These are phyloP conservation scores for Yarrowia sp. DNA, from an alignment of 805 yeast species.

Conservation along the genomic window DNA sequence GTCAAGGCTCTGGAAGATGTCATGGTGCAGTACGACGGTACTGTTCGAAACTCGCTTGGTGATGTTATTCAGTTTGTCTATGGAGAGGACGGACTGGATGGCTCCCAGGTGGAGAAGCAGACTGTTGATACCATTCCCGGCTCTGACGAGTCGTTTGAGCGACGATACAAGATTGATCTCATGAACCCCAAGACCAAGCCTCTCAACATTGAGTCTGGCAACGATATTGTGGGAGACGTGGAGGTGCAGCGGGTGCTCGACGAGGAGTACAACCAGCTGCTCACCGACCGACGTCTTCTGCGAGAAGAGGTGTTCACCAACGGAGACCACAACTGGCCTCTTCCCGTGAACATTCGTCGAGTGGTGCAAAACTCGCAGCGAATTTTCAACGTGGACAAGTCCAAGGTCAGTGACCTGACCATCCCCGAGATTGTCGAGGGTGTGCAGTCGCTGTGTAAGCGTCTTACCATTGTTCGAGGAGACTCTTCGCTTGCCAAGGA, in stretches of 20 bases:
- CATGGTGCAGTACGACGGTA: slow-evolving; percentile 97
- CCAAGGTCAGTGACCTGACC: slow-evolving; percentile 85
- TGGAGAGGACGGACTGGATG: slow-evolving; percentile 99
- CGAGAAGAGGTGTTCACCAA: slow-evolving; percentile 79
- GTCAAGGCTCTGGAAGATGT: slow-evolving; percentile 96
- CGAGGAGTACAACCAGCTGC: slow-evolving; percentile 75
- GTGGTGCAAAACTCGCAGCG: slow-evolving; percentile 96
- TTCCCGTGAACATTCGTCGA: slow-evolving; percentile 96
- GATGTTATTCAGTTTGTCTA: slow-evolving; percentile 93
- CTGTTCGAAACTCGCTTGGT: slow-evolving; percentile 96
- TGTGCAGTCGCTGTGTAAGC: slow-evolving; percentile 64
- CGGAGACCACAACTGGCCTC: slow-evolving; percentile 96
- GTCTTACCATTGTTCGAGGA: slow-evolving; percentile 78
- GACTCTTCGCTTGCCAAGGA: slow-evolving; percentile 65
- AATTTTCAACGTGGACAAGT: slow-evolving; percentile 88
- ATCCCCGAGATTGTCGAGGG: slow-evolving; percentile 73
- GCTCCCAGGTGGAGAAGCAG: slow-evolving; percentile 96
- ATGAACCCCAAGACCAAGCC: slow-evolving; percentile 62
- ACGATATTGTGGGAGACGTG: slow-evolving; percentile 85
- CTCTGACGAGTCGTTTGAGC: slow-evolving; percentile 75
- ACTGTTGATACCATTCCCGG: slow-evolving; percentile 95
- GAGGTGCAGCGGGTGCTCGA: slow-evolving; percentile 78
- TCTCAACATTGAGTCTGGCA: slow-evolving; percentile 78
- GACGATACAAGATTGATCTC: slow-evolving; percentile 80
- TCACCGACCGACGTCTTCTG: slow-evolving; percentile 71